Evolutionary conservation across 306 rosid species (phyloP).

Genomic region (Acacia acuminata): DNA sequence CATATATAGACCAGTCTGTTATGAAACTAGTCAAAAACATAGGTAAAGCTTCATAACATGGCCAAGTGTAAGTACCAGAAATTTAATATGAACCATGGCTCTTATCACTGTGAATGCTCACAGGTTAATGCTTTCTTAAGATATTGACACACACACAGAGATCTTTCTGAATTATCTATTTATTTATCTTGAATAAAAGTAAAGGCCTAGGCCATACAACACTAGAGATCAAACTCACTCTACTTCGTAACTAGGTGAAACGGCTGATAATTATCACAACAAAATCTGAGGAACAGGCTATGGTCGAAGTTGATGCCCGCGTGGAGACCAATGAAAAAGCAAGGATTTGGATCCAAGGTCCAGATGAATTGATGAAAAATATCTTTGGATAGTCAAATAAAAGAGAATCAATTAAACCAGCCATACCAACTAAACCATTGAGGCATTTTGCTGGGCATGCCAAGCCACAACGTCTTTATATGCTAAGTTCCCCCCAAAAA

Average conservation of each 20-base stretch:
- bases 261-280: not conserved
- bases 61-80: too few relatives aligned
- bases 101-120: not conserved
- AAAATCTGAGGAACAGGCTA: not conserved
- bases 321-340: not conserved
- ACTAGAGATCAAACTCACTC: not conserved
- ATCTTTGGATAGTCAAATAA: not conserved
- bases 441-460: constrained; percentile 63
- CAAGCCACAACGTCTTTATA: constrained; percentile 76
- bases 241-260: not conserved
- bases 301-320: not conserved
- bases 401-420: constrained; percentile 8
- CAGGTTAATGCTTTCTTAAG: not conserved
- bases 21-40: too few relatives aligned
- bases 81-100: too few relatives aligned
- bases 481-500: constrained; percentile 71
- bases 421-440: constrained; percentile 36
- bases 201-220: not conserved
- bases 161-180: not conserved
- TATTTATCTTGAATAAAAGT: not conserved
- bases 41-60: too few relatives aligned
- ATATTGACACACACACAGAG: not conserved
- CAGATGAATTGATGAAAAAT: not conserved
- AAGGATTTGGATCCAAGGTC: not conserved
- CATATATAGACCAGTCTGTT: too few relatives aligned